Evolutionary conservation across 2,329 filamentous ascomycete genomes (phyloP), one percentile per base, ranked within the genome.

Genomic region (Phialophora macrospora): DNA sequence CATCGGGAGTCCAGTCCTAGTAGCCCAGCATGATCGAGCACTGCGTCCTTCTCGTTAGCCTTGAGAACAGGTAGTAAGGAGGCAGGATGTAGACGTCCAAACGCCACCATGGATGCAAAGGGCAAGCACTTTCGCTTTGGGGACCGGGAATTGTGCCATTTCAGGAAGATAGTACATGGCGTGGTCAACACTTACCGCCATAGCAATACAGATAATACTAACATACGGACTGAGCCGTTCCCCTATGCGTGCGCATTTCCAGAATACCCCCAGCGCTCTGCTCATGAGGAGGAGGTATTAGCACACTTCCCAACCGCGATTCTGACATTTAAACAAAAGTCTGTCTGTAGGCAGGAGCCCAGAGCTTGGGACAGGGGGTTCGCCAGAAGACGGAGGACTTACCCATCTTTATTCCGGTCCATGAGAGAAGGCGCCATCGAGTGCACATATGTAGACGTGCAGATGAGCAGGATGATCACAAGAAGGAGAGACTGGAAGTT

Each of bases 401-500:
- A 95, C 92, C 92, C 92, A 73, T 94, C 87, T 83, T 96, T 97
- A 78, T 97, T 95, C 59, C 91, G 86, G 80, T 98, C 94, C 81
- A 99, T 91, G 73, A 96, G 90, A 4, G 89, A 86, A 0, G 95
- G 94, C 75, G 95, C 91, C 70, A 96, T 88, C 74, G 91, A 90
- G 82, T 98, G 95, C 63, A 93, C 86, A 80, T 99, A 98, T 68
- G 95, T 88, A 79, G 91, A 93, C 64, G 95, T 97, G 85, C 95
- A 99, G 76, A 98, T 96, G 73, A 96, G 88, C 72, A 99, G 90
- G 59, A 99, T 88, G 74, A 99, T 88, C 72, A 97, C 94, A 74
- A 98, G 87, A 73, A 99, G 87, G 73, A 98, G 90, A 65, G 93
- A 96, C 80, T 97, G 93, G 83, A 99, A 98, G 82, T 98, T 98